Conservation (phyloP, 176 grass and related monocot species). For the Calamus simplicifolius region DNA sequence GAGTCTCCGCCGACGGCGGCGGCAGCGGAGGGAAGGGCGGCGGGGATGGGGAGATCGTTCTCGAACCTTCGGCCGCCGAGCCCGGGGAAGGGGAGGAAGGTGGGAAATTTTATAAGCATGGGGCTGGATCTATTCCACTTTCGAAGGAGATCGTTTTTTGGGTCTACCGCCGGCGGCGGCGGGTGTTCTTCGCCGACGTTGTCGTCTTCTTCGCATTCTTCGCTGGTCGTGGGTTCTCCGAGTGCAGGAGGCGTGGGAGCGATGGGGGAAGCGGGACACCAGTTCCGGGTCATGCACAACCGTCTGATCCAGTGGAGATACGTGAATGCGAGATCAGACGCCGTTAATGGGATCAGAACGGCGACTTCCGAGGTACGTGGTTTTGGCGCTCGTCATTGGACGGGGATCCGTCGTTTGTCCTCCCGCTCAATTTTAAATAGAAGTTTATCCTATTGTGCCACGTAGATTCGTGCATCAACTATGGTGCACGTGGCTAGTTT, state of each 20-base stretch:
- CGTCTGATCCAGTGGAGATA: slow-evolving; percentile 50
- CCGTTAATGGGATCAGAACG: slow-evolving; percentile 5
- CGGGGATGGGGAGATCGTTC: too few species aligned
- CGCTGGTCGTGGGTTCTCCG: too few species aligned
- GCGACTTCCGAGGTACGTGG: slow-evolving; percentile 13
- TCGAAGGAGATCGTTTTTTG: slow-evolving; percentile 3
- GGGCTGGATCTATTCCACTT: slow-evolving; percentile 43
- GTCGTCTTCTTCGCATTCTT: not conserved
- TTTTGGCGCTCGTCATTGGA: too few species aligned
- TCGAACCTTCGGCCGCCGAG: not conserved
- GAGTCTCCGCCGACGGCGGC: slow-evolving; percentile 2
- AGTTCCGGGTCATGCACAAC: slow-evolving; percentile 30
- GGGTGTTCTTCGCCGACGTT: not conserved
- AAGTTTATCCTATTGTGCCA: too few species aligned
- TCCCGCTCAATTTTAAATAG: too few species aligned
- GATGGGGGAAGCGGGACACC: slow-evolving; percentile 10
- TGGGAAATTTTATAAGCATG: slow-evolving; percentile 35
- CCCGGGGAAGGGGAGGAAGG: slow-evolving; percentile 8
- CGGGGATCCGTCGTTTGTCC: too few species aligned
- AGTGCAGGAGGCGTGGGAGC: not conserved
- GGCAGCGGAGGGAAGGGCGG: not conserved
- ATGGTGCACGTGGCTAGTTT: too few species aligned
- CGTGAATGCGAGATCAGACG: slow-evolving; percentile 26
- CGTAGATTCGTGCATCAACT: too few species aligned
- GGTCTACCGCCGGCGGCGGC: not conserved